Base-by-base conservation (phyloP, 345 rosid genomes). In the Physaria fendleri region DNA sequence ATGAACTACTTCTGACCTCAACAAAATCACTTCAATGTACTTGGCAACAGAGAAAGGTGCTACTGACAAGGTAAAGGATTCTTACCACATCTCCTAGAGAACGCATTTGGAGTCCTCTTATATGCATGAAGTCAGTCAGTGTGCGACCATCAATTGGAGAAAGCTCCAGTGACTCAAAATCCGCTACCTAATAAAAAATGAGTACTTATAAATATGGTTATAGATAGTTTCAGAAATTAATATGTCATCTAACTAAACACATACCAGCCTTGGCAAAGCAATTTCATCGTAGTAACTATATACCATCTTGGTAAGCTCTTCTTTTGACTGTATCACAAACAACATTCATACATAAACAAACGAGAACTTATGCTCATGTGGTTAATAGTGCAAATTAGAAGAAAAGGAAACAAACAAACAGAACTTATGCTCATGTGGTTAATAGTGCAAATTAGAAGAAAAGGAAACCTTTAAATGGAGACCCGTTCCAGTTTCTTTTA, bases 121-220 rank as follows among this genome's bases (percentile, higher is more conserved):
- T 81, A 71, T 92, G 98, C 98, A 86, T 88, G 76, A 86, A 92
- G 71, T 92, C 98, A 29, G 97, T 92, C 75, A 92, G 64, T 28
- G 98, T 88, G 74, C 93, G 86, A 59, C 98, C 98, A 59, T 92
- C 98, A 5, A 92, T 95, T 27, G 98, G 98, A 30, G 98, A 92
- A 78, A 92, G 97, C 78, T 92, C 98, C 38, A 92, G 90, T 48
- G 93, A 92, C 55, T 85, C 89, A 71, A 88, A 92, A 76, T 92
- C 98, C 59, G 93, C 84, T 58, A 92, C 98, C 98, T 92, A 69
- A 40, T 62, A 39, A 32, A 45, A 46, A 48, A 56, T 20, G 27
- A 56, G 8, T 17, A 21, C 35, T 53, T 54, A 60, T 39, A 24
- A 29, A 17, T 25, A 56, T 62, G 51, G 56, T 56, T 65, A 62